A percentile compares a stretch with the other conserved stretches of the same genome.
phyloP scores from a whole-genome alignment of 2,329 filamentous ascomycete species.

The Aureobasidium sp. region DNA sequence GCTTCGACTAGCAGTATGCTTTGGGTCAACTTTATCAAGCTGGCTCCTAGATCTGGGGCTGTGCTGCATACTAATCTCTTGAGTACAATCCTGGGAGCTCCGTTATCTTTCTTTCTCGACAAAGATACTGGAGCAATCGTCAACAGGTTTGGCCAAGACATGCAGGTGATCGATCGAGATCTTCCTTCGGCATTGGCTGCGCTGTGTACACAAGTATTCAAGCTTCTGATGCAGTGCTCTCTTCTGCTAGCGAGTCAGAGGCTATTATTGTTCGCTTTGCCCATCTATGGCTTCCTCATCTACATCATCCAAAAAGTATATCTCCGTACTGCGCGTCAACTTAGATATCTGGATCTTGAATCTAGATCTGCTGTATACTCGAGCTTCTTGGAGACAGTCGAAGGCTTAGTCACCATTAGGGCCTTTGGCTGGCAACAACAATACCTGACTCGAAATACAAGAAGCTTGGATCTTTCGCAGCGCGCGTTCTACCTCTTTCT shows the following conservation, averaged over 20 bases:
- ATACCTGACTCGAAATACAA: slow-evolving; percentile 29
- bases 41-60: slow-evolving; percentile 44
- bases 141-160: slow-evolving; percentile 38
- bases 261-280: slow-evolving; percentile 13
- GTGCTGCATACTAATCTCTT: slow-evolving; percentile 32
- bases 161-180: slow-evolving; percentile 37
- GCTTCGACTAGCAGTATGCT: slow-evolving; percentile 23
- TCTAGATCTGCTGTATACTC: slow-evolving; percentile 38
- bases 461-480: slow-evolving; percentile 33
- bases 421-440: slow-evolving; percentile 41
- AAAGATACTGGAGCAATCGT: slow-evolving; percentile 34
- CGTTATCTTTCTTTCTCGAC: slow-evolving; percentile 30
- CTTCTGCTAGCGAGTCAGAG: slow-evolving; percentile 21
- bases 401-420: slow-evolving; percentile 43
- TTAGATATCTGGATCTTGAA: slow-evolving; percentile 46
- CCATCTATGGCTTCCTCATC: slow-evolving; percentile 25
- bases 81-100: background rate
- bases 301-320: slow-evolving; percentile 35
- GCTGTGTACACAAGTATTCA: background rate
- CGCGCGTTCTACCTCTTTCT: slow-evolving; percentile 37
- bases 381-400: slow-evolving; percentile 19
- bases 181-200: slow-evolving; percentile 18
- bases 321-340: slow-evolving; percentile 38
- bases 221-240: slow-evolving; percentile 12
- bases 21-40: slow-evolving; percentile 42